Evolutionary conservation across 768 basidiomycete genomes (phyloP).

Genomic region (Suillus occidentalis): DNA sequence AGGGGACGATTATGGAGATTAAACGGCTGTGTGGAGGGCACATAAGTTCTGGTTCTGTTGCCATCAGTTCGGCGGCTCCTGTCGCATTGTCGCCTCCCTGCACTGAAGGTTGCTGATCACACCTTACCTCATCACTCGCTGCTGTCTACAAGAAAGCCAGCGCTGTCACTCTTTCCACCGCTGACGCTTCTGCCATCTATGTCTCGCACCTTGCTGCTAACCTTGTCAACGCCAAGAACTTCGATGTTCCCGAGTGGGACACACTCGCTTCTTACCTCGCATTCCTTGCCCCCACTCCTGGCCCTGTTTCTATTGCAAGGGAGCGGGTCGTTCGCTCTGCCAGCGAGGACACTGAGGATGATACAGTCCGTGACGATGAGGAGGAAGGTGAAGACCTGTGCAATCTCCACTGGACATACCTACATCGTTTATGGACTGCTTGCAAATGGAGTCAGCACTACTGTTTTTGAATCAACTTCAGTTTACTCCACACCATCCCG

Average conservation of each 20-base stretch:
- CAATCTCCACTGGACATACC: too few species aligned
- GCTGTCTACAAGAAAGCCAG: conserved; percentile 86
- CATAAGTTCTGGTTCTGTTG: too few species aligned
- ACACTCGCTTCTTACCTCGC: conserved; percentile 73
- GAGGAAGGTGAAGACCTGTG: too few species aligned
- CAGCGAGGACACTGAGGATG: too few species aligned
- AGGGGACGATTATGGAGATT: conserved; percentile 80
- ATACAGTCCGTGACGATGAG: too few species aligned
- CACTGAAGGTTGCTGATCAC: conserved; percentile 76
- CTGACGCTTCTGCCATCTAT: conserved; percentile 65
- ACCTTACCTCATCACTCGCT: conserved; percentile 65
- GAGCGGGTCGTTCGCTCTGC: too few species aligned
- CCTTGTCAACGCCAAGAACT: conserved; percentile 89
- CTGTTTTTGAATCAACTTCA: conserved; percentile 94
- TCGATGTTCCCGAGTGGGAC: conserved; percentile 88
- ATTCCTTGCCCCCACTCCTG: conserved; percentile 59
- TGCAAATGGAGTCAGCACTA: too few species aligned
- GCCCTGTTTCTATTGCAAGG: too few species aligned
- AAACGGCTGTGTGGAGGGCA: conserved; percentile 73
- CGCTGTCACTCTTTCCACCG: conserved; percentile 52
- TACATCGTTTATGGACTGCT: too few species aligned
- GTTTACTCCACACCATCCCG: conserved; percentile 94
- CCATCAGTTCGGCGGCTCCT: too few species aligned
- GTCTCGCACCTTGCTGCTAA: conserved; percentile 78
- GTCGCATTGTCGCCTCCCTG: conserved; percentile 51